Evolutionary conservation across 176 grass and related monocot species (phyloP), one percentile per base, ranked within the genome.

Genomic region (Canna indica): DNA sequence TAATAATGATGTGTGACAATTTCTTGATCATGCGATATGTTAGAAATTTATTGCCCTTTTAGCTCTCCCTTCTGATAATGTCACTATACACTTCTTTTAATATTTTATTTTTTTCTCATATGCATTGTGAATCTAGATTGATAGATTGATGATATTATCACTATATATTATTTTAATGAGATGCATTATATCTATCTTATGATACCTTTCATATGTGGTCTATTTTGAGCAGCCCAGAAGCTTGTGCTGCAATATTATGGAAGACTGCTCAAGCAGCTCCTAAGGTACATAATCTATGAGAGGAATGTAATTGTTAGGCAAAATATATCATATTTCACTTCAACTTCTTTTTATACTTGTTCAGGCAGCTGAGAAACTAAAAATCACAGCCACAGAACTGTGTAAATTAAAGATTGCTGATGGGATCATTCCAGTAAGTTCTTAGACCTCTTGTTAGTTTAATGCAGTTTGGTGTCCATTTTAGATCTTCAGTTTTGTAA

Each of bases 181-280:
- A 18, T 62, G 31, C 17, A 32, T 32, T 62, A 32, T 62, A 24
- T 71, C 27, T 22, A 3, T 47, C 14, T 31, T 58, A 47, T 67
- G 36, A 76, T 67, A 63, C 18, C 34, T 22, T 3, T 75, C 61
- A 47, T 38, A 28, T 28, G 17, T 39, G 4, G 63, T 24, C 34
- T 36, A 39, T 66, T 39, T 38, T 42, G 47, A 66, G 58, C 71
- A 84, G 82, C 36, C 82, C 82, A 22, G 82, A 80, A 76, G 82
- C 82, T 20, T 84, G 82, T 80, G 82, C 82, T 67, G 70, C 77
- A 63, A 84, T 80, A 32, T 71, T 84, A 32, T 84, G 63, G 72
- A 84, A 80, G 66, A 35, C 71, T 57, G 59, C 82, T 80, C 50
- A 68, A 72, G 71, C 67, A 36, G 77, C 82, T 84, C 77, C 82